Evolutionary conservation across 805 yeast species (phyloP).

Genomic region (Candida michaelii): DNA sequence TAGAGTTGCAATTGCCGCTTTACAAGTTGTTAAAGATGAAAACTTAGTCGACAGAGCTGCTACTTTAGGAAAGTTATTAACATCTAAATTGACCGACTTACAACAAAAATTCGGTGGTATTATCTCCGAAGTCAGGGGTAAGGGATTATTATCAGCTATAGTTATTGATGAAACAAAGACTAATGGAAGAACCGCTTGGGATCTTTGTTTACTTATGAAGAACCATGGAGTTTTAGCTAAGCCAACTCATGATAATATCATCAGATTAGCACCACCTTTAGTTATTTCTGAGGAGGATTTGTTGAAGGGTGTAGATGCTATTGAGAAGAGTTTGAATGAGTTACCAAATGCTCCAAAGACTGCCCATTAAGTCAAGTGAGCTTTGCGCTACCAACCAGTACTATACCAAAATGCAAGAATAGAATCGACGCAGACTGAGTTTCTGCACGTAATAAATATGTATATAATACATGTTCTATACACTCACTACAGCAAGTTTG

Average conservation of each 20-base stretch:
- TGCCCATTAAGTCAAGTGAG: no score
- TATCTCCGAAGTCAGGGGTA: conserved; percentile 70
- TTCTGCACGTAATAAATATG: no score
- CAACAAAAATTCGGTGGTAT: conserved; percentile 51
- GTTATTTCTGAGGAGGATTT: conserved; percentile 88
- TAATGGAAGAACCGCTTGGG: conserved; percentile 94
- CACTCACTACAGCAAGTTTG: background rate
- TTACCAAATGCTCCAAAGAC: conserved; percentile 55
- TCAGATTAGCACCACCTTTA: conserved; percentile 94
- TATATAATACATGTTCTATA: background rate
- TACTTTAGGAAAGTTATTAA: conserved; percentile 68
- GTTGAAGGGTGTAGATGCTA: conserved; percentile 74
- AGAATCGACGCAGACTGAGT: no score
- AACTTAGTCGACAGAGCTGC: conserved; percentile 76
- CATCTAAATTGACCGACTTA: conserved; percentile 54
- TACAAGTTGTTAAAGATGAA: conserved; percentile 87
- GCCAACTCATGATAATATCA: conserved; percentile 95
- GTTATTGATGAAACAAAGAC: conserved; percentile 84
- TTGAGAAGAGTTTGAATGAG: conserved; percentile 54
- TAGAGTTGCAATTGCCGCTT: conserved; percentile 89
- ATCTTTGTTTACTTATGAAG: conserved; percentile 85
- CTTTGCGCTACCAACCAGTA: no score
- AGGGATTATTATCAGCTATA: conserved; percentile 85
- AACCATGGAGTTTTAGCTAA: conserved; percentile 88
- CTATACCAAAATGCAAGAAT: no score